These are phyloP conservation scores for Kwoniella botswanensis DNA, from an alignment of 768 basidiomycete species.

Conservation along the genomic window DNA sequence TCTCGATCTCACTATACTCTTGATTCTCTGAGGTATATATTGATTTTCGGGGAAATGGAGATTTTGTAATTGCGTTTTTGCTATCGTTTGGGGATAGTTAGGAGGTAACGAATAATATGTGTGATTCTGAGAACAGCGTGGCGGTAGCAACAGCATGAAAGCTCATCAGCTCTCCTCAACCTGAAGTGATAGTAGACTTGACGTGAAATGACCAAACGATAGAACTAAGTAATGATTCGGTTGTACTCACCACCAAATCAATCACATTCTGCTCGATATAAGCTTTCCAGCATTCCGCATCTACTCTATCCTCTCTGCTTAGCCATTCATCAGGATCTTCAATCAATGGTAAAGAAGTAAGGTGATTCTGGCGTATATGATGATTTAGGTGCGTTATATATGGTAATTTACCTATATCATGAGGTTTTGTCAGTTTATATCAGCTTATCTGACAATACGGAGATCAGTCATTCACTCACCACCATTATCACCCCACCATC, in stretches of 20 bases:
- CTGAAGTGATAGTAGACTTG: too few species aligned
- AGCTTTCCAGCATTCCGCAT: constrained; percentile 36
- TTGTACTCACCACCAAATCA: constrained; percentile 47
- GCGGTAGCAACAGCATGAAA: too few species aligned
- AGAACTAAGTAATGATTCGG: too few species aligned
- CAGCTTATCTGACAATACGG: neutral
- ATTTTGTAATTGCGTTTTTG: constrained; percentile 24
- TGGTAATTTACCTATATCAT: constrained; percentile 39
- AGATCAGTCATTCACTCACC: constrained; percentile 20
- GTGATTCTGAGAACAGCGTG: constrained; percentile 50
- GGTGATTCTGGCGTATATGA: constrained; percentile 26
- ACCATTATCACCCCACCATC: constrained; percentile 32
- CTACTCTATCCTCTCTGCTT: constrained; percentile 28
- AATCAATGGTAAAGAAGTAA: constrained; percentile 32
- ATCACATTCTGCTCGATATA: constrained; percentile 47
- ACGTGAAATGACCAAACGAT: neutral
- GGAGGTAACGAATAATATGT: constrained; percentile 45
- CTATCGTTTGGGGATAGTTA: constrained; percentile 37
- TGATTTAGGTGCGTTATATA: constrained; percentile 40
- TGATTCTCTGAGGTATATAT: constrained; percentile 46
- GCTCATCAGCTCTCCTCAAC: too few species aligned
- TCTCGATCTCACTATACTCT: constrained; percentile 34
- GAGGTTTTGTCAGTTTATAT: neutral
- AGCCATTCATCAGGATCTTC: constrained; percentile 33
- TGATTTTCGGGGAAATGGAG: constrained; percentile 30